Percentiles rank a stretch among this genome's conserved stretches.
Conservation (phyloP, 306 rosid genomes). For the Cucumis hystrix region DNA sequence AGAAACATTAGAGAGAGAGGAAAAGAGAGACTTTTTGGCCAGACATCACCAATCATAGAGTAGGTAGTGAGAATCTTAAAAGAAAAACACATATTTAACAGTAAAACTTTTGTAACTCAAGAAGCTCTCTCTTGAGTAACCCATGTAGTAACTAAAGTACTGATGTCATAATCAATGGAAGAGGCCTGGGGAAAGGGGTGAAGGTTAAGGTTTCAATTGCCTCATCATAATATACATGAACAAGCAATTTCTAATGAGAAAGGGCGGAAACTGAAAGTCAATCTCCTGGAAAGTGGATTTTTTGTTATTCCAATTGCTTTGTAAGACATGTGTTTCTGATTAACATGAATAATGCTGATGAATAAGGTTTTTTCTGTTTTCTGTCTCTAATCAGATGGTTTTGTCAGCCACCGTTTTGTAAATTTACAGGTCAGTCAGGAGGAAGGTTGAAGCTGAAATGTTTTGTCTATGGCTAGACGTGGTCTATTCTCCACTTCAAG, state of each 20-base stretch:
- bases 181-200: not conserved
- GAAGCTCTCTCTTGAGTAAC: not conserved
- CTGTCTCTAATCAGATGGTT: not conserved
- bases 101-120: constrained; percentile 24
- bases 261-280: not conserved
- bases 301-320: not conserved
- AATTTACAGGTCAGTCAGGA: no score
- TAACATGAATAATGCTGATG: no score
- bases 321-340: not conserved
- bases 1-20: not conserved
- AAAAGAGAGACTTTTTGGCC: not conserved
- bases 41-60: constrained; percentile 33
- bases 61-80: constrained; percentile 27
- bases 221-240: no score
- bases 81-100: constrained; percentile 13
- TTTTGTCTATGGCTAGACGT: not conserved
- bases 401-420: not conserved
- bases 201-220: no score
- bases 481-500: not conserved
- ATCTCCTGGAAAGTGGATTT: not conserved
- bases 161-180: not conserved
- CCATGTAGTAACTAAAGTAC: not conserved
- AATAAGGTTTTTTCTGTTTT: no score
- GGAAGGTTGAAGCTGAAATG: no score
- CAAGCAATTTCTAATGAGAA: not conserved